A percentile compares a stretch with the other conserved stretches of the same genome.
Evolutionary conservation across 2,329 filamentous ascomycete species (phyloP).

Genomic region (Chrysoporthe deuterocubensis): DNA sequence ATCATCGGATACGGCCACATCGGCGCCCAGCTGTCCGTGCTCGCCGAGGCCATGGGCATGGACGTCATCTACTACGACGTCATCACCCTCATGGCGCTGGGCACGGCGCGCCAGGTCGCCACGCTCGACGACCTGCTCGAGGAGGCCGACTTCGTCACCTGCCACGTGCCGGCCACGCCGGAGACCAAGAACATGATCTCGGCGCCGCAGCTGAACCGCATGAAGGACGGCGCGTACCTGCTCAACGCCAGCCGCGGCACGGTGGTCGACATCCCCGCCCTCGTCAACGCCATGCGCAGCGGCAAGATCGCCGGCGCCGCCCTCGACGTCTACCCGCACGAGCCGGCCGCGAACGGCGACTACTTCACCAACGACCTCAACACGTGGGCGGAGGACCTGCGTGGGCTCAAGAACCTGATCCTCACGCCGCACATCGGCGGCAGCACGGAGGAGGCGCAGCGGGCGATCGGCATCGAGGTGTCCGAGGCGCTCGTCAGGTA

Average conservation of each 20-base stretch:
- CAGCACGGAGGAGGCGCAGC: conserved; percentile 96
- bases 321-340: conserved; percentile 94
- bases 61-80: conserved; percentile 97
- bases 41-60: conserved; percentile 98
- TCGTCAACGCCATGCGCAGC: conserved; percentile 83
- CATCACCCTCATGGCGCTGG: conserved; percentile 90
- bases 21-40: conserved; percentile 90
- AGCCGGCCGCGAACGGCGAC: conserved; percentile 91
- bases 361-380: conserved; percentile 90
- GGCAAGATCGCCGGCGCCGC: conserved; percentile 92
- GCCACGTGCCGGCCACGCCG: conserved; percentile 90
- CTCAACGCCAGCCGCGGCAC: conserved; percentile 95
- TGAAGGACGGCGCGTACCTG: conserved; percentile 92
- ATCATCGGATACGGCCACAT: conserved; percentile 99
- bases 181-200: conserved; percentile 95
- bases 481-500: conserved; percentile 86
- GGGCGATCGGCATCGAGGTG: conserved; percentile 94
- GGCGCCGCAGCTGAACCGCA: conserved; percentile 75
- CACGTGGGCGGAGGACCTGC: conserved; percentile 82
- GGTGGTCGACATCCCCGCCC: conserved; percentile 90
- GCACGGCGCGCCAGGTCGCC: conserved; percentile 82
- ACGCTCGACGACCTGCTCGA: conserved; percentile 76
- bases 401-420: conserved; percentile 87
- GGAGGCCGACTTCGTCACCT: conserved; percentile 87
- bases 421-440: conserved; percentile 96